Evolutionary conservation across 345 rosid species (phyloP), one percentile per base, ranked within the genome.

Genomic region (Populus tremula): DNA sequence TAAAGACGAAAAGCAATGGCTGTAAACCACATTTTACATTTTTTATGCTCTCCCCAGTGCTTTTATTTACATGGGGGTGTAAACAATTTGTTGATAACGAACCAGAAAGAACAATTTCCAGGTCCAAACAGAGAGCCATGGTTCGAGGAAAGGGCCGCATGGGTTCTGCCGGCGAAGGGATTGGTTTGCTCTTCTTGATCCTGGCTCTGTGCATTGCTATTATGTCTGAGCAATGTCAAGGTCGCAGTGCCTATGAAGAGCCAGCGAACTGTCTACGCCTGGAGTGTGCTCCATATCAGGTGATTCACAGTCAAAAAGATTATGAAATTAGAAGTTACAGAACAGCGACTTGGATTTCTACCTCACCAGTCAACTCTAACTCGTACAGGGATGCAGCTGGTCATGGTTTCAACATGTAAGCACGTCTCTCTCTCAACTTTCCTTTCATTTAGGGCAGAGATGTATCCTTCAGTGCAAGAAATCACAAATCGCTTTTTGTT

Each of bases 351-450:
- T 70, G 70, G 79, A 64, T 73, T 43, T 78, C 78, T 2, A 11
- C 76, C 43, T 6, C 47, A 35, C 59, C 73, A 18, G 35, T 70
- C 63, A 56, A 69, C 77, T 77, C 73, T 13, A 23, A 6, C 23
- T 78, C 76, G 41, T 78, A 78, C 53, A 65, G 13, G 11, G 65
- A 74, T 25, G 78, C 72, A 29, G 70, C 1, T 25, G 38, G 41
- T 14, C 59, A 54, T 36, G 80, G 78, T 70, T 77, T 84, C 64
- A 61, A 68, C 47, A 73, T 69, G 81, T 67, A 73, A 73, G 71
- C 68, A 33, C 36, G 36, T 8, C 43, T 67, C 25, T 25, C 21
- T 6, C 18, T 16, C 16, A 33, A 36, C 54, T 13, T 10, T 8
- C 31, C 23, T 4, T 47, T 70, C 13, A 49, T 21, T 70, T 49